Evolutionary conservation across 2,329 filamentous ascomycete species (phyloP).

Genomic region (Fusarium drepaniforme): DNA sequence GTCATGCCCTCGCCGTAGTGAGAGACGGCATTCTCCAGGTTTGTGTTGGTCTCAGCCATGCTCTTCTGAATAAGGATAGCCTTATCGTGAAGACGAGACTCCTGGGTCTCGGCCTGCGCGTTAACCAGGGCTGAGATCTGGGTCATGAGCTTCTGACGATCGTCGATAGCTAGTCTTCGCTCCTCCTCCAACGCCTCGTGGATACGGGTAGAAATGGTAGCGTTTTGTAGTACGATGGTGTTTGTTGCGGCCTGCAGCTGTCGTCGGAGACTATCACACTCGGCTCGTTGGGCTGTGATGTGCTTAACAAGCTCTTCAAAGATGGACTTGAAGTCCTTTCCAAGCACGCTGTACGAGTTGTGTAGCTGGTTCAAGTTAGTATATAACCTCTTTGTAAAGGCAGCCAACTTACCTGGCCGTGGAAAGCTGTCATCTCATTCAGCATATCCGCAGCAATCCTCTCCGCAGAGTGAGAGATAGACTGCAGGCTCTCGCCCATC

Average conservation of each 20-base stretch:
- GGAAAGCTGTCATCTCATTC: slow-evolving; percentile 86
- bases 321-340: slow-evolving; percentile 85
- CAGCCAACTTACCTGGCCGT: slow-evolving; percentile 66
- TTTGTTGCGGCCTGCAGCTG: slow-evolving; percentile 80
- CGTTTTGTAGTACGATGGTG: slow-evolving; percentile 76
- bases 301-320: slow-evolving; percentile 86
- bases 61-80: slow-evolving; percentile 73
- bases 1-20: slow-evolving; percentile 80
- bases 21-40: slow-evolving; percentile 73
- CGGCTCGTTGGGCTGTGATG: slow-evolving; percentile 79
- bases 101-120: slow-evolving; percentile 79
- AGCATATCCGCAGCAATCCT: slow-evolving; percentile 92
- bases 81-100: slow-evolving; percentile 75
- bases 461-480: slow-evolving; percentile 86
- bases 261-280: slow-evolving; percentile 78
- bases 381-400: neutral
- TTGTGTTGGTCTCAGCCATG: slow-evolving; percentile 71
- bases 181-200: slow-evolving; percentile 82
- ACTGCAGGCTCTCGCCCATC: slow-evolving; percentile 86
- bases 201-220: slow-evolving; percentile 73
- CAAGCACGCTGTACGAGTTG: slow-evolving; percentile 84
- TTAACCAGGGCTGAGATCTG: slow-evolving; percentile 85
- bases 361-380: slow-evolving; percentile 70
- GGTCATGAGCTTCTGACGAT: slow-evolving; percentile 78
- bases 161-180: slow-evolving; percentile 76